Base-by-base conservation (phyloP, 352 stramenopile genomes). In the Phytophthora rubi region DNA sequence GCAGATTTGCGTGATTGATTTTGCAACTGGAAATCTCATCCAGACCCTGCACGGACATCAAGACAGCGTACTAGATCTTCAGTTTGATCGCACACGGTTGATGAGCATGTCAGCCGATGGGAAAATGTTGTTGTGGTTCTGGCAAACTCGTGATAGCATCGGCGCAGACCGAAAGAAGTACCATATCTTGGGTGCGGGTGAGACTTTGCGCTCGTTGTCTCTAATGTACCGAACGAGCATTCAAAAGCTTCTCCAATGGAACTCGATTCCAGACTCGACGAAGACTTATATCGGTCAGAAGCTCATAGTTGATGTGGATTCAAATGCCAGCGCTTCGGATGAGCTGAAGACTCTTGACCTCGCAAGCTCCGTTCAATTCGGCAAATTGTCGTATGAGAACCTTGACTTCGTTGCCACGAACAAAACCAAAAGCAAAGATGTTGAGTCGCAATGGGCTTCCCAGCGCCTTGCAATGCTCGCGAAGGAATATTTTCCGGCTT, bases 211-310 rank as follows among this genome's bases (percentile, higher is more conserved):
- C 9, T 90, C 84, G 10, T 54, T 95, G 5, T 95, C 85, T 51
- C 74, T 95, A 30, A 87, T 87, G 59, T 95, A 95, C n/a, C 87
- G 79, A 37, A 84, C 84, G 4, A 95, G 84, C 13, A 86, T 89
- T 21, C 70, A 90, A 10, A 80, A 90, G 16, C 37, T 95, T 23
- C 75, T 93, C 6, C 56, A 76, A 26, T 93, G 87, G 87, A 95
- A 95, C 59, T 76, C 79, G 2, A 67, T 95, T 4, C 62, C 80
- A 0, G 84, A 95, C 53, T 89, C 83, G 28, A 89, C 79, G 23
- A 89, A 92, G 42, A 72, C 82, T 33, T 93, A 95, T 54, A 54
- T 93, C 13, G 87, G 87, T 4, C 87, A 95, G 57, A 93, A 95
- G 44, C 75, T 93, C 5, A 65, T 92, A 15, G 87, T 95, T 0